These are phyloP conservation scores for Phytophthora foliorum DNA, from an alignment of 352 stramenopile genomes.

Conservation along the genomic window DNA sequence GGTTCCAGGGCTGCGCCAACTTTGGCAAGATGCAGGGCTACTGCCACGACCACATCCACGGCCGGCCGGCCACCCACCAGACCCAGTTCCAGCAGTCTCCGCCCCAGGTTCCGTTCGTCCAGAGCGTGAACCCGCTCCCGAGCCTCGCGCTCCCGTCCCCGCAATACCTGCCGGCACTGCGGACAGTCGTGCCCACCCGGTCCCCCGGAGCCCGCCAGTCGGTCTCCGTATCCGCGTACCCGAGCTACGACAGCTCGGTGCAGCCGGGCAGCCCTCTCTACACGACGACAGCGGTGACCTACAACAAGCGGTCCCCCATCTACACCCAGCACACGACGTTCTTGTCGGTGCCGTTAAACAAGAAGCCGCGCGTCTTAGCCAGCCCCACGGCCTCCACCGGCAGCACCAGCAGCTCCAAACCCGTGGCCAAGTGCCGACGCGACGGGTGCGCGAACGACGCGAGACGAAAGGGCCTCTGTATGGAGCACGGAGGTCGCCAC, in stretches of 20 bases:
- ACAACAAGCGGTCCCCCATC: constrained; percentile 29
- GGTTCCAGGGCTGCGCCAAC: constrained; percentile 62
- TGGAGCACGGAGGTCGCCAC: constrained; percentile 88
- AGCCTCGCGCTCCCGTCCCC: constrained; percentile 33
- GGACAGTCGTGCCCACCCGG: constrained; percentile 36
- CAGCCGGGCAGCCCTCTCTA: constrained; percentile 30
- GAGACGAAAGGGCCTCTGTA: constrained; percentile 86
- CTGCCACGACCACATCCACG: constrained; percentile 70
- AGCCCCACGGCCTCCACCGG: constrained; percentile 37
- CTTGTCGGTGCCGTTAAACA: constrained; percentile 27
- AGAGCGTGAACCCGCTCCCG: constrained; percentile 24
- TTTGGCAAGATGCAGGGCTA: constrained; percentile 76
- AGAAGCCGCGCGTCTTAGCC: constrained; percentile 37
- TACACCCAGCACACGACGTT: constrained; percentile 34
- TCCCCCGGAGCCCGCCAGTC: constrained; percentile 16
- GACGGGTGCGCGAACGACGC: constrained; percentile 76
- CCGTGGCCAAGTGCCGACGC: constrained; percentile 59
- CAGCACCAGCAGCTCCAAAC: constrained; percentile 35
- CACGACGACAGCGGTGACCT: constrained; percentile 21
- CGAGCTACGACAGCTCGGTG: constrained; percentile 21
- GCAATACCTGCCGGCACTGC: constrained; percentile 40
- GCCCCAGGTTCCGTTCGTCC: constrained; percentile 17
- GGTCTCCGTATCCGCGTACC: constrained; percentile 22
- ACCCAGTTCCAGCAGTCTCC: constrained; percentile 31
- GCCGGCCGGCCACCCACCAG: constrained; percentile 31